A percentile compares a stretch with the other conserved stretches of the same genome.
phyloP scores from a whole-genome alignment of 2,329 filamentous ascomycete genomes.

The Alternaria arbusti region DNA sequence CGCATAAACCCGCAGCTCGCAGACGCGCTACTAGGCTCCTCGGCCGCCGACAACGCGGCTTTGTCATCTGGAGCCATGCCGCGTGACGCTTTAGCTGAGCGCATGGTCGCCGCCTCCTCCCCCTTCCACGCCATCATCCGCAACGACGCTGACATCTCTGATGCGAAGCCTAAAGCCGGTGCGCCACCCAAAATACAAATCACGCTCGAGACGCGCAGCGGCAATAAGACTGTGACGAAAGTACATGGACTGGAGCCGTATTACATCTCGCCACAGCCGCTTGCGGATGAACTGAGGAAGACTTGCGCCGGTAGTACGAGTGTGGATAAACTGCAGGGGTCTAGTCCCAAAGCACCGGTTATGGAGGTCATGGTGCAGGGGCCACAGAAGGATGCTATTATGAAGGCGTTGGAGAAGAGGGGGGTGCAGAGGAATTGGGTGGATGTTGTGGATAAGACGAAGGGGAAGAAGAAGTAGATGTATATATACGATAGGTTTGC shows the following conservation, averaged over 20 bases:
- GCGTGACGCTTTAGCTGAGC: conserved; percentile 66
- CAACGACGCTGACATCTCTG: conserved; percentile 49
- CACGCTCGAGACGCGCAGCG: conserved; percentile 67
- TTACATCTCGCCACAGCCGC: conserved; percentile 63
- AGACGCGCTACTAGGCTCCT: conserved; percentile 64
- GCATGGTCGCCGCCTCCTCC: conserved; percentile 62
- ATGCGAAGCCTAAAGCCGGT: conserved; percentile 66
- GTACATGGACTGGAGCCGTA: conserved; percentile 68
- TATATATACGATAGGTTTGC: not conserved
- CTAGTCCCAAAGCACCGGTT: conserved; percentile 65
- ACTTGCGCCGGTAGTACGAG: conserved; percentile 72
- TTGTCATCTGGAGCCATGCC: conserved; percentile 64
- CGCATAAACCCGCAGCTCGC: conserved; percentile 68
- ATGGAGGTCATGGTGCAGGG: conserved; percentile 74
- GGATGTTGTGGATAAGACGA: conserved; percentile 71
- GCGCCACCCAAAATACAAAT: conserved; percentile 66
- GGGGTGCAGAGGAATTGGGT: conserved; percentile 67
- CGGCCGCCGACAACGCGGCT: conserved; percentile 61
- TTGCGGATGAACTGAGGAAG: conserved; percentile 71
- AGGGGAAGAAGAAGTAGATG: conserved; percentile 63
- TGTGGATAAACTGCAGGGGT: conserved; percentile 66
- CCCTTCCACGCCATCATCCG: conserved; percentile 65
- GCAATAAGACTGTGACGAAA: conserved; percentile 70
- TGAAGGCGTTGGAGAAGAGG: conserved; percentile 64
- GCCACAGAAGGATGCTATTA: conserved; percentile 66